Evolutionary conservation across 306 rosid species (phyloP), one percentile per base, ranked within the genome.

Genomic region (Purshia tridentata): DNA sequence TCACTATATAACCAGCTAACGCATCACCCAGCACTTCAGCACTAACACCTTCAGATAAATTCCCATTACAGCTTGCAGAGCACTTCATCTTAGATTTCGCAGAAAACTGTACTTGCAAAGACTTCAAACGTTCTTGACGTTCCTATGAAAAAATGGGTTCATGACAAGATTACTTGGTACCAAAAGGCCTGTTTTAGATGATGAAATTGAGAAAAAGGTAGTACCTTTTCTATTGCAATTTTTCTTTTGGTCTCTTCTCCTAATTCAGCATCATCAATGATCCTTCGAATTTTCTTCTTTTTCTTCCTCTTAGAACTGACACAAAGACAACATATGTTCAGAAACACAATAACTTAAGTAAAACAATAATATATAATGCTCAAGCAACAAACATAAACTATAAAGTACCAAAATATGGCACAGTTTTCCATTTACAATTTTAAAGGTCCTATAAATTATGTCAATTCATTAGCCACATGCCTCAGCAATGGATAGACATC

Each of bases 231-330:
- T 23, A 94, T 91, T 41, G 98, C 98, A 76, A 91, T 91, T 87
- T 94, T 94, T 77, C 81, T 88, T 82, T 86, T 88, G 18, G 98
- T 94, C 81, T 94, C 98, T 81, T 94, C 98, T 81, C 98, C 98
- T 77, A 94, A 80, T 81, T 94, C 98, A 65, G 98, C 69, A 81
- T 94, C 98, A 81, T 91, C 97, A 84, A 94, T 96, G 78, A 94
- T 94, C 88, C 98, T 88, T 37, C 98, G 80, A 44, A 94, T 94
- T 69, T 81, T 88, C 88, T 94, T 91, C 76, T 94, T 94, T 59
- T 39, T 85, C 80, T 78, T 91, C 80, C 93, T 85, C 85, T 76
- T 94, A 44, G 96, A 78, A 72, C 98, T 94, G 89, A 29, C 56
- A 79, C 48, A 58, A 49, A 77, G 61, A 72, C 8, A 18, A 13